Base-by-base conservation (phyloP, 1,284 basidiomycete species). In the Ustilago esculenta region DNA sequence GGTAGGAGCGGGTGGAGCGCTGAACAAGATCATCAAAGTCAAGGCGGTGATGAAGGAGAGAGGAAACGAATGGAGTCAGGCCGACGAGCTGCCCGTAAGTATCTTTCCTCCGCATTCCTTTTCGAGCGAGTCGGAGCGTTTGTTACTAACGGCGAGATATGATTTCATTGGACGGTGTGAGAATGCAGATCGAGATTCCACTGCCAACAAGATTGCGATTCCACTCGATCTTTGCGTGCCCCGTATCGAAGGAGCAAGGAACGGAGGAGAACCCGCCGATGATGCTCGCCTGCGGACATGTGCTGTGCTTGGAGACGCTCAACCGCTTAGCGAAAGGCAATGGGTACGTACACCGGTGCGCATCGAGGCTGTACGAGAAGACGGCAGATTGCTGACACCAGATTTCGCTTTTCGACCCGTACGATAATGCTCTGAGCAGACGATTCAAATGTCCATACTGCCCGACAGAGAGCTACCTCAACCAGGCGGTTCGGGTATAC, bases 181-280 rank as follows among this genome's bases (percentile, higher is more conserved):
- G n/a, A 25, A 24, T 15, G 23, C 75, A 96, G 94, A 92, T 98
- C 80, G 95, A 97, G 84, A 92, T 98, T 70, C 92, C 92, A 0
- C 82, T 98, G 11, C 88, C 91, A 1, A 36, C 69, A 2, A 90
- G 94, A 75, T 86, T 81, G 20, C 60, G 92, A 25, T 98, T 95
- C 83, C 96, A 99, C 82, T 96, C 94, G 1, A 91, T 96, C 58
- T 98, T 99, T 81, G 90, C 93, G 36, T 99, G 96, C 82, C 93
- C 96, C 1, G 95, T 99, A 25, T 95, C 92, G 14, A 98, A 98
- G 83, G 95, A 98, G 79, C 94, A 96, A 83, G 89, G 92, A 12
- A 95, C 92, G 1, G 90, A 94, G 48, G 82, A 86, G 57, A 99
- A 98, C 81, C 96, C 94, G 18, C 95, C 95, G 0, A 96, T 96